A percentile compares a stretch with the other conserved stretches of the same genome.
phyloP scores from a whole-genome alignment of 2,329 filamentous ascomycete genomes.

The Aspergillus neoniger region DNA sequence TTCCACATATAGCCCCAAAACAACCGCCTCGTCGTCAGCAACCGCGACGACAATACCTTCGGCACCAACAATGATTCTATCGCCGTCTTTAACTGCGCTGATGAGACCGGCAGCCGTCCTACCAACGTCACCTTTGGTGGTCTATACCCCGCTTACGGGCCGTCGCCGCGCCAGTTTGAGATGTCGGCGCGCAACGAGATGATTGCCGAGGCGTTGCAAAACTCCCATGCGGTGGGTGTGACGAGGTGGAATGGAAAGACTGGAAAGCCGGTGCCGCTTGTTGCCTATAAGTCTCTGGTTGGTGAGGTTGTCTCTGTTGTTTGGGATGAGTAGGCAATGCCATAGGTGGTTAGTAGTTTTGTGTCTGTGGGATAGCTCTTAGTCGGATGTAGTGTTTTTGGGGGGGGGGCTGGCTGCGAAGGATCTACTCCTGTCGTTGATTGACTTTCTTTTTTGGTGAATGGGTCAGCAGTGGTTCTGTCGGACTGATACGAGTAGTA shows the following conservation, averaged over 20 bases:
- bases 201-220: slow-evolving; percentile 64
- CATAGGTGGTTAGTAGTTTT: too few relatives aligned
- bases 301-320: slow-evolving; percentile 16
- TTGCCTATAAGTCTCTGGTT: slow-evolving; percentile 8
- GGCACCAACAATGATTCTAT: slow-evolving; percentile 18
- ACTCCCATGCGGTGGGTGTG: slow-evolving; percentile 59
- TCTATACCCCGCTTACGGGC: slow-evolving; percentile 62
- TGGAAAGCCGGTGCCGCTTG: slow-evolving; percentile 54
- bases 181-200: slow-evolving; percentile 62
- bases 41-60: slow-evolving; percentile 21
- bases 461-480: too few relatives aligned
- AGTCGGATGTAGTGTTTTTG: too few relatives aligned
- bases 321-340: slow-evolving; percentile 11
- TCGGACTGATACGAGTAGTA: too few relatives aligned
- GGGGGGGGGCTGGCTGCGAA: too few relatives aligned
- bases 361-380: too few relatives aligned
- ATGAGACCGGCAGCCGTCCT: not conserved
- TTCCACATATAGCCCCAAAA: slow-evolving; percentile 15
- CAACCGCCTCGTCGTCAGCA: slow-evolving; percentile 17
- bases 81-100: slow-evolving; percentile 16
- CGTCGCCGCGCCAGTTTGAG: slow-evolving; percentile 64
- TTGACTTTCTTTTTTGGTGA: too few relatives aligned
- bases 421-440: too few relatives aligned
- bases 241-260: slow-evolving; percentile 58
- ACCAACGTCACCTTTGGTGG: slow-evolving; percentile 48